A percentile compares a stretch with the other conserved stretches of the same genome.
Conservation (phyloP, 352 stramenopile genomes). For the Globisporangium sylvaticum region DNA sequence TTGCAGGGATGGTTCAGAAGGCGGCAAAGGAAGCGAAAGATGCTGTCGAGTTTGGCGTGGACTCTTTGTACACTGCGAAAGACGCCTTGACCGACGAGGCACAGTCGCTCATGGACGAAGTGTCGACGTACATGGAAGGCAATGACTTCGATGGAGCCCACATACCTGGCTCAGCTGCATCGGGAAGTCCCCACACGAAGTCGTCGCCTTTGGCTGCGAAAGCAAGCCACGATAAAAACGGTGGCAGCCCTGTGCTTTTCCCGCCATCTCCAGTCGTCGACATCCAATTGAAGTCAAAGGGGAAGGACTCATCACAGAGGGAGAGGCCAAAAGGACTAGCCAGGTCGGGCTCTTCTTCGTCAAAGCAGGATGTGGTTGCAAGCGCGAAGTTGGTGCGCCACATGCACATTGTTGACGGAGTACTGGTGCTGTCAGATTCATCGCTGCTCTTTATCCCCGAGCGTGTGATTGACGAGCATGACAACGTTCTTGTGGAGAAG, state of each 20-base stretch:
- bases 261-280: not conserved
- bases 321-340: slow-evolving; percentile 1
- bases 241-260: not conserved
- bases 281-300: not conserved
- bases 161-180: not conserved
- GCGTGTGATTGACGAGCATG: slow-evolving; percentile 73
- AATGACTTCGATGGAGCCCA: not conserved
- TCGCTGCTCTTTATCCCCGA: slow-evolving; percentile 61
- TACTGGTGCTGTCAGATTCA: slow-evolving; percentile 47
- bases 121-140: slow-evolving; percentile 55
- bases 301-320: not conserved
- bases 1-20: slow-evolving; percentile 68
- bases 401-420: slow-evolving; percentile 70
- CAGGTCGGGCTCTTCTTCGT: slow-evolving; percentile 7
- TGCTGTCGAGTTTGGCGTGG: slow-evolving; percentile 61
- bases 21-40: slow-evolving; percentile 76
- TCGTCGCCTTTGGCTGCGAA: not conserved
- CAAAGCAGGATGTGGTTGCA: slow-evolving; percentile 28
- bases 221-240: not conserved
- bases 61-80: slow-evolving; percentile 70
- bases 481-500: slow-evolving; percentile 50
- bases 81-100: slow-evolving; percentile 67
- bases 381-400: slow-evolving; percentile 68
- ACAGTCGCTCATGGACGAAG: slow-evolving; percentile 54
- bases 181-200: slow-evolving; percentile 3